Evolutionary conservation across 2,329 filamentous ascomycete species (phyloP).

Genomic region (Pyricularia sp.): DNA sequence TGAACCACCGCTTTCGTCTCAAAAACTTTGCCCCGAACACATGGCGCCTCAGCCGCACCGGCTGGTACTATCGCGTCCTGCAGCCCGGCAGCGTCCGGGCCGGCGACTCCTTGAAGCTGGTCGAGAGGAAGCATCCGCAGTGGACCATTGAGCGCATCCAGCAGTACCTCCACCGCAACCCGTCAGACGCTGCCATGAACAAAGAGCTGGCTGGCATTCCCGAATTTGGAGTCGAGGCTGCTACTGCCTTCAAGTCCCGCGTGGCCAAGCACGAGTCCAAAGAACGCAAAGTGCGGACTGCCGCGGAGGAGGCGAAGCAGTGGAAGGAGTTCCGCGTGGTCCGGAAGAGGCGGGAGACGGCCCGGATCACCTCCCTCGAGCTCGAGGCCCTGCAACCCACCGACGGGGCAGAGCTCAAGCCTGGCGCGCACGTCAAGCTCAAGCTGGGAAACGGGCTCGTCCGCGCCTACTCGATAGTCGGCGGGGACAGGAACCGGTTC

Average conservation of each 20-base stretch:
- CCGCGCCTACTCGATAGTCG: slow-evolving; percentile 48
- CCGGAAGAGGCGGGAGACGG: slow-evolving; percentile 37
- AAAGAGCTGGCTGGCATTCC: slow-evolving; percentile 36
- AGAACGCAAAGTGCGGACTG: slow-evolving; percentile 12
- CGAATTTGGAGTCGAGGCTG: slow-evolving; percentile 34
- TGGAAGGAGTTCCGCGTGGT: slow-evolving; percentile 36
- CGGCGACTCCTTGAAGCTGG: slow-evolving; percentile 43
- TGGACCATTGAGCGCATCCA: slow-evolving; percentile 54
- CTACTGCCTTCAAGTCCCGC: slow-evolving; percentile 33
- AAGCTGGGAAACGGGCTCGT: slow-evolving; percentile 42
- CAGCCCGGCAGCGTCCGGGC: slow-evolving; percentile 37
- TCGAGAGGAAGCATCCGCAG: slow-evolving; percentile 39
- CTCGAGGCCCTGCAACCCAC: slow-evolving; percentile 31
- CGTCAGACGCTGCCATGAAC: slow-evolving; percentile 36
- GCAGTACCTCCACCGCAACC: slow-evolving; percentile 45
- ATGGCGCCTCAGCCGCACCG: slow-evolving; percentile 43
- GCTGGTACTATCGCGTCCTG: slow-evolving; percentile 54
- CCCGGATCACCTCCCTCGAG: slow-evolving; percentile 35
- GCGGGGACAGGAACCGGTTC: slow-evolving; percentile 30
- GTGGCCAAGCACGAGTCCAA: slow-evolving; percentile 29
- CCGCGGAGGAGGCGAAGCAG: slow-evolving; percentile 11
- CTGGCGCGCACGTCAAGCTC: slow-evolving; percentile 43
- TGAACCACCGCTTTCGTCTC: slow-evolving; percentile 53
- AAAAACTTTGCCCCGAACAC: slow-evolving; percentile 48
- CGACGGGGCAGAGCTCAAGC: slow-evolving; percentile 17